Percentiles rank a stretch among this genome's conserved stretches.
Conservation (phyloP, 345 rosid genomes). For the Eutrema heterophyllum region DNA sequence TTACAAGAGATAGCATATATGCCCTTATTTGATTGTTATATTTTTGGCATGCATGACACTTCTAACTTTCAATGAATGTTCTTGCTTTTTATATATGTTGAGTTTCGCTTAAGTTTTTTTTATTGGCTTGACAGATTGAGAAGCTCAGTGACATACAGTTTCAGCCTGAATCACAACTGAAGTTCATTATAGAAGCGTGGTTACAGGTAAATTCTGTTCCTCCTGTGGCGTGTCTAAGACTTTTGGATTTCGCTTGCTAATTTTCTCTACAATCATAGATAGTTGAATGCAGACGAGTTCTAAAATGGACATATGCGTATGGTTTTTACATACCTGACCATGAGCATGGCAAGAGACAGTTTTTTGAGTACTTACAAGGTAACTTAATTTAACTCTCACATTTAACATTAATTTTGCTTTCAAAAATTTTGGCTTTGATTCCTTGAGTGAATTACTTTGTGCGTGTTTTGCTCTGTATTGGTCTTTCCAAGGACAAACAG, state of each 20-base stretch:
- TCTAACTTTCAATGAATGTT: neutral
- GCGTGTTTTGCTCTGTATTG: neutral
- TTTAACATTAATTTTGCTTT: neutral
- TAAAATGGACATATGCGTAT: constrained; percentile 88
- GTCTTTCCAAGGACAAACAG: too few relatives aligned
- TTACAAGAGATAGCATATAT: neutral
- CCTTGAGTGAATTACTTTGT: neutral
- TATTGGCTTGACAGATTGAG: constrained; percentile 46
- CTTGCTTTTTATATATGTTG: neutral
- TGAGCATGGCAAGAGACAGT: constrained; percentile 68
- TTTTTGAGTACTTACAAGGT: constrained; percentile 90
- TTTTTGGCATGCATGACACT: neutral
- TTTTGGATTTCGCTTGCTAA: constrained; percentile 5
- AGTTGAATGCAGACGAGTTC: constrained; percentile 81
- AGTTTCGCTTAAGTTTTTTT: constrained; percentile 10
- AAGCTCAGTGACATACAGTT: constrained; percentile 78
- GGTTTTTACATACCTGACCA: constrained; percentile 76
- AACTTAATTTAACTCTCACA: neutral
- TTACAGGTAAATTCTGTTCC: constrained; percentile 52
- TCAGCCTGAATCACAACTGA: constrained; percentile 81
- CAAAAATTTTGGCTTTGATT: neutral
- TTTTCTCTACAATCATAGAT: constrained; percentile 38
- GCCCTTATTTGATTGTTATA: neutral
- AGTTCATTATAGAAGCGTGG: constrained; percentile 87
- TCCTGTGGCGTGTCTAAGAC: neutral